phyloP scores from a whole-genome alignment of 495 filamentous ascomycete genomes.

The Penicillium soppii region DNA sequence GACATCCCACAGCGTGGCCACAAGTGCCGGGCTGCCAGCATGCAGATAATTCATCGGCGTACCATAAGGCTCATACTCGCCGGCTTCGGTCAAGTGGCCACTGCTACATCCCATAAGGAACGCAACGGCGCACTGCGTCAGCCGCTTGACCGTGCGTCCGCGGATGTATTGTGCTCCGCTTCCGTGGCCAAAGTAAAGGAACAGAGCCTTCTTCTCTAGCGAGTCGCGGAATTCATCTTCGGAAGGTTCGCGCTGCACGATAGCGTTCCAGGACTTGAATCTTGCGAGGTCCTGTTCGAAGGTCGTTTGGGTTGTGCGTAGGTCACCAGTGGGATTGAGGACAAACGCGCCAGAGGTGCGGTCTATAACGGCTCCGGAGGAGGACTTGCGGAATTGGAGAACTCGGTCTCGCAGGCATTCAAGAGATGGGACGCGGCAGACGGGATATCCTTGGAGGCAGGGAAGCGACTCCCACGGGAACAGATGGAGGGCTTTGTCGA shows the following conservation, averaged over 20 bases:
- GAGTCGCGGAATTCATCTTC: conserved; percentile 72
- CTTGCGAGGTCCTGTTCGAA: conserved; percentile 62
- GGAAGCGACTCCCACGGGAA: conserved; percentile 97
- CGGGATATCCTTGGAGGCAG: conserved; percentile 73
- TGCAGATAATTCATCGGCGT: conserved; percentile 89
- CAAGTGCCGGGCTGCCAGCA: conserved; percentile 76
- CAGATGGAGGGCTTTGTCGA: conserved; percentile 84
- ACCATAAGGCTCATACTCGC: conserved; percentile 85
- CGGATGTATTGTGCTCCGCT: conserved; percentile 93
- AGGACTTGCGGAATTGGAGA: conserved; percentile 45
- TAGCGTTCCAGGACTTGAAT: conserved; percentile 61
- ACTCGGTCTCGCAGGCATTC: conserved; percentile 73
- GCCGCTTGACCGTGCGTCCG: conserved; percentile 69
- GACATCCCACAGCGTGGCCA: conserved; percentile 95
- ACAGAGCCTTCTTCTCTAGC: conserved; percentile 60
- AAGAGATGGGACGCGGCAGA: conserved; percentile 82
- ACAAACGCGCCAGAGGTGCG: conserved; percentile 71
- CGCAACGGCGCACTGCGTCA: conserved; percentile 75
- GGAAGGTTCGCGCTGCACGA: conserved; percentile 65
- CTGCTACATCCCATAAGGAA: conserved; percentile 92
- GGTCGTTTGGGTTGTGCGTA: conserved; percentile 72
- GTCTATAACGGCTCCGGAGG: conserved; percentile 26
- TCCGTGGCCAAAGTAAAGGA: conserved; percentile 95
- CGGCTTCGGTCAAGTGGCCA: conserved; percentile 72
- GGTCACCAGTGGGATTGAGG: conserved; percentile 82